Conservation (phyloP, 164 flowering plant species). For the Berberis vulgaris region DNA sequence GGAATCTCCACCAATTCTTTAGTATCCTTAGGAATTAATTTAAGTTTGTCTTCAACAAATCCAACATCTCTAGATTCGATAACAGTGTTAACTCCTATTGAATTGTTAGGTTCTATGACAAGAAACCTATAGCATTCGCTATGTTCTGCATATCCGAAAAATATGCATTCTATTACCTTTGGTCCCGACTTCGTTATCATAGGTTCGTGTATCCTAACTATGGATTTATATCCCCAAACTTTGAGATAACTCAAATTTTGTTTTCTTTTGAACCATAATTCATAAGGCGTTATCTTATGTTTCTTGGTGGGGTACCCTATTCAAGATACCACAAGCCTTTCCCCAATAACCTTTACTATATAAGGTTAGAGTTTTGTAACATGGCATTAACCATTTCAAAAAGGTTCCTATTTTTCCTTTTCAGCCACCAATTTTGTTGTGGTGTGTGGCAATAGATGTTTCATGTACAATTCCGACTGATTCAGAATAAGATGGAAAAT, state of each 20-base stretch:
- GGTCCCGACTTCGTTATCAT: neutral
- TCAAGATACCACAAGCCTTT: neutral
- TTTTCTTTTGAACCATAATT: neutral
- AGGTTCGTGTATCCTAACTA: neutral
- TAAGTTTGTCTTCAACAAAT: neutral
- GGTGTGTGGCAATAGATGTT: neutral
- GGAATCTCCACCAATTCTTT: neutral
- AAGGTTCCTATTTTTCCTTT: constrained; percentile 1
- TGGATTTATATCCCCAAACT: neutral
- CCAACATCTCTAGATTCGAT: neutral
- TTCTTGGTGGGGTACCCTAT: neutral
- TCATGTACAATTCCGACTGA: neutral
- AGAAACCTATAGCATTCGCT: neutral
- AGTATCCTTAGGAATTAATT: neutral
- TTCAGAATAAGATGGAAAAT: neutral
- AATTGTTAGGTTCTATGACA: neutral
- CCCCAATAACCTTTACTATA: neutral
- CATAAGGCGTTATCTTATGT: neutral
- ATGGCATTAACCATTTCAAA: neutral
- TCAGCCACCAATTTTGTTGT: neutral
- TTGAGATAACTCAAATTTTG: neutral
- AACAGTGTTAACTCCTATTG: too few species aligned
- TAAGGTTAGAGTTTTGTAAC: neutral
- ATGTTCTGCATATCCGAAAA: neutral
- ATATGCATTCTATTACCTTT: neutral